phyloP scores from a whole-genome alignment of 805 yeast species.

The Lipomyces orientalis region DNA sequence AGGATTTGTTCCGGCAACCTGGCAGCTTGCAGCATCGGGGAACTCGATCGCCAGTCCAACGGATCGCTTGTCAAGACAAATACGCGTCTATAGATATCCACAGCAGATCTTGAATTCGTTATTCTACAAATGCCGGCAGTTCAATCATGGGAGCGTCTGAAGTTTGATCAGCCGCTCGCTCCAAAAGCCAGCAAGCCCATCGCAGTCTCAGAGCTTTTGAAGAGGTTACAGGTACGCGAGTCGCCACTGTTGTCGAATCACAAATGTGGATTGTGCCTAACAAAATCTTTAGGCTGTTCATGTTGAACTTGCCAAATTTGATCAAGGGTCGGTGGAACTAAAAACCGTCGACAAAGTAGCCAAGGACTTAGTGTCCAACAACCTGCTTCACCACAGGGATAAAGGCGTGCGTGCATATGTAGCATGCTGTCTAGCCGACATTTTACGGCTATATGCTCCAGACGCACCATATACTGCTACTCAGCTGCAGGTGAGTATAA shows the following conservation, averaged over 20 bases:
- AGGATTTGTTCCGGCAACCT: background rate
- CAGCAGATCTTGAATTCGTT: background rate
- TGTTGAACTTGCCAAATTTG: constrained; percentile 65
- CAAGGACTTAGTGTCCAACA: constrained; percentile 60
- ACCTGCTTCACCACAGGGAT: constrained; percentile 65
- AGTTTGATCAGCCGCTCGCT: constrained; percentile 56
- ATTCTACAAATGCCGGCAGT: constrained; percentile 7
- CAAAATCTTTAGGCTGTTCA: constrained; percentile 51
- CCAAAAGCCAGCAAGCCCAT: constrained; percentile 64
- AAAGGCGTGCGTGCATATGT: constrained; percentile 69
- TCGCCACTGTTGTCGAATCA: too few relatives aligned
- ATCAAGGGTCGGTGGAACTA: constrained; percentile 63
- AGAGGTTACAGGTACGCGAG: constrained; percentile 55
- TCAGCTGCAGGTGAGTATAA: constrained; percentile 55
- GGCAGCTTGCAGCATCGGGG: too few relatives aligned
- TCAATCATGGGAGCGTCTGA: constrained; percentile 34
- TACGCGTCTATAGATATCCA: background rate
- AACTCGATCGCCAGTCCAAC: background rate
- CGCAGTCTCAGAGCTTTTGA: constrained; percentile 64
- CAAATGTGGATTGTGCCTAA: constrained; percentile 14
- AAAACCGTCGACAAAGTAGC: constrained; percentile 54
- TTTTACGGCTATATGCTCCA: constrained; percentile 81
- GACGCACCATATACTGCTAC: constrained; percentile 81
- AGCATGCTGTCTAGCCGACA: constrained; percentile 77
- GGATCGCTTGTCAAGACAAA: background rate